These are phyloP conservation scores for Trichoderma semiorbis DNA, from an alignment of 2,329 filamentous ascomycete species.

Conservation along the genomic window DNA sequence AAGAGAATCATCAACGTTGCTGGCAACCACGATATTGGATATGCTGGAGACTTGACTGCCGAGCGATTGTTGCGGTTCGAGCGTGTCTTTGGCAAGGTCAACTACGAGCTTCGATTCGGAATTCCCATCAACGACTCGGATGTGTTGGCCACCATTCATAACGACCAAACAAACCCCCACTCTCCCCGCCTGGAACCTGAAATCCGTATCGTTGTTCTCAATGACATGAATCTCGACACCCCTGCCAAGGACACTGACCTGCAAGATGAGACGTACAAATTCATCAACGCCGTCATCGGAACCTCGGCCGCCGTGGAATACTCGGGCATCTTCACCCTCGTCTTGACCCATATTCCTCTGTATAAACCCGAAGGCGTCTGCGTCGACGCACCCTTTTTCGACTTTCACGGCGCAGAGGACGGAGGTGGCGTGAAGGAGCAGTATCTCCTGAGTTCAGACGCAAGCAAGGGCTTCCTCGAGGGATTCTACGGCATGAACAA, in stretches of 20 bases:
- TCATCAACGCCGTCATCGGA: conserved; percentile 67
- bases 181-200: conserved; percentile 57
- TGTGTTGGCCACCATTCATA: conserved; percentile 39
- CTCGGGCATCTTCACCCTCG: conserved; percentile 68
- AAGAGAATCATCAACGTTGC: conserved; percentile 80
- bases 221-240: conserved; percentile 89
- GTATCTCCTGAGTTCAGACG: conserved; percentile 75
- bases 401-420: conserved; percentile 65
- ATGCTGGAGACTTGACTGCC: conserved; percentile 84
- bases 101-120: conserved; percentile 82
- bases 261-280: conserved; percentile 73
- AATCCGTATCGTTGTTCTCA: conserved; percentile 79
- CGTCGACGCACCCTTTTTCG: conserved; percentile 78
- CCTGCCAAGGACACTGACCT: conserved; percentile 66
- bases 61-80: conserved; percentile 78
- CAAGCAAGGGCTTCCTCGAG: conserved; percentile 73
- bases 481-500: conserved; percentile 77
- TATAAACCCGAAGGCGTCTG: conserved; percentile 81
- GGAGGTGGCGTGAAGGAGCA: conserved; percentile 80
- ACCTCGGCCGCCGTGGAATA: conserved; percentile 59
- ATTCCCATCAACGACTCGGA: conserved; percentile 45
- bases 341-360: conserved; percentile 89
- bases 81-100: conserved; percentile 76
- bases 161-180: conserved; percentile 41
- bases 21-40: conserved; percentile 95